Conservation (phyloP, 164 flowering plant genomes). For the Tetracentron sinense region DNA sequence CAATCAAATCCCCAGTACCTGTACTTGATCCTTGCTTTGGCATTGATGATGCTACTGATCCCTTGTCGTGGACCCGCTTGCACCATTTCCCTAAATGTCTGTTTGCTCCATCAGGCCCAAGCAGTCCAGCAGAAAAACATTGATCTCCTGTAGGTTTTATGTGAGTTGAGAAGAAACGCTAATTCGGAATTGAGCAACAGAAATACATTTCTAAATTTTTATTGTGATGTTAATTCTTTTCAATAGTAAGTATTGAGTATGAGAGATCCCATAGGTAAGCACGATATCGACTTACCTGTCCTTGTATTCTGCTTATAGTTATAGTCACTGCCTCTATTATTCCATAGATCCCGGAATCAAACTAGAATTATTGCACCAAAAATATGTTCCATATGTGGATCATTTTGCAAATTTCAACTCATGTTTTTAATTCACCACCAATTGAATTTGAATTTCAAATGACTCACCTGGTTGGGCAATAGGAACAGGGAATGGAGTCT, state of each 20-base stretch:
- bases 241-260: too few relatives aligned
- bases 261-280: too few relatives aligned
- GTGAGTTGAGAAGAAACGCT: neutral
- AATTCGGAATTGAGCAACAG: neutral
- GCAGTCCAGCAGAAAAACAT: conserved; percentile 68
- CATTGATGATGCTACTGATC: conserved; percentile 17
- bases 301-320: too few relatives aligned
- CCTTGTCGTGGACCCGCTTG: conserved; percentile 52
- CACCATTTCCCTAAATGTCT: conserved; percentile 90
- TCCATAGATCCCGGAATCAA: too few relatives aligned
- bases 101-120: conserved; percentile 76
- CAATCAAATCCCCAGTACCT: conserved; percentile 45
- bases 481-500: conserved; percentile 26
- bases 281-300: too few relatives aligned
- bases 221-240: neutral
- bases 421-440: neutral
- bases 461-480: conserved; percentile 44
- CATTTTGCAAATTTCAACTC: conserved; percentile 1
- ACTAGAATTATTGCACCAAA: too few relatives aligned
- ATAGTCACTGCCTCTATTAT: too few relatives aligned
- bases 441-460: neutral
- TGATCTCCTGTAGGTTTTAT: conserved; percentile 37
- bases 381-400: neutral
- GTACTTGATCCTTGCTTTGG: conserved; percentile 28
- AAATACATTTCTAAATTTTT: neutral